Evolutionary conservation across 768 basidiomycete genomes (phyloP).

Genomic region (Mrakia blollopis): DNA sequence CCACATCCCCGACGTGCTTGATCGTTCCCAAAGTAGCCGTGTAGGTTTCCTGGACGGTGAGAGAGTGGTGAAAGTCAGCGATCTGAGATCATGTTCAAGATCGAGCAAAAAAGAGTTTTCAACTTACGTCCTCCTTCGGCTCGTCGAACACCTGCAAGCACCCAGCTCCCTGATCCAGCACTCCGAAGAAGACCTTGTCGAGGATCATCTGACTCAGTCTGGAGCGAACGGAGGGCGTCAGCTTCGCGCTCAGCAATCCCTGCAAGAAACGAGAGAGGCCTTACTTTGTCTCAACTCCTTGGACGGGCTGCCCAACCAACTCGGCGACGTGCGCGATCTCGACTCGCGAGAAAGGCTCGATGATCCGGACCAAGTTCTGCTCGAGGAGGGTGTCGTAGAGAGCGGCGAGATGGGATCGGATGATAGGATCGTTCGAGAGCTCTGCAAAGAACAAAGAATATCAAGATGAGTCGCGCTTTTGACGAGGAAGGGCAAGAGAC

Average conservation of each 20-base stretch:
- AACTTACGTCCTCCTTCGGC: conserved; percentile 72
- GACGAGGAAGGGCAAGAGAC: neutral
- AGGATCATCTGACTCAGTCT: conserved; percentile 97
- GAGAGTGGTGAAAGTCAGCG: neutral
- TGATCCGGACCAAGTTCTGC: conserved; percentile 89
- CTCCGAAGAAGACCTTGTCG: conserved; percentile 88
- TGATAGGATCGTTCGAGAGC: conserved; percentile 89
- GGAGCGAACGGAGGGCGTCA: neutral
- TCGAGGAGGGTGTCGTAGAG: conserved; percentile 94
- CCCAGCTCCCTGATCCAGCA: conserved; percentile 92
- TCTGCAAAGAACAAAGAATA: conserved; percentile 51
- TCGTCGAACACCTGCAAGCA: conserved; percentile 88
- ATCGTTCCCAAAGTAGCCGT: conserved; percentile 83
- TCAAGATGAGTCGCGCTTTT: neutral
- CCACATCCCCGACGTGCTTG: conserved; percentile 87
- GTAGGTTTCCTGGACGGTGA: conserved; percentile 64
- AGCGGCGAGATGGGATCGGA: conserved; percentile 86
- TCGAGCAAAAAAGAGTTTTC: conserved; percentile 14
- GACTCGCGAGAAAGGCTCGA: conserved; percentile 90
- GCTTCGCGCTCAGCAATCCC: neutral
- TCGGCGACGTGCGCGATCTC: conserved; percentile 85
- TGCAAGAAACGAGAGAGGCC: conserved; percentile 40
- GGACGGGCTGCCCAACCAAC: conserved; percentile 77
- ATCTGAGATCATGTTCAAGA: neutral
- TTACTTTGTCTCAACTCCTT: conserved; percentile 86